Conservation (phyloP, 2,329 filamentous ascomycete species). For the Phoma herbarum region DNA sequence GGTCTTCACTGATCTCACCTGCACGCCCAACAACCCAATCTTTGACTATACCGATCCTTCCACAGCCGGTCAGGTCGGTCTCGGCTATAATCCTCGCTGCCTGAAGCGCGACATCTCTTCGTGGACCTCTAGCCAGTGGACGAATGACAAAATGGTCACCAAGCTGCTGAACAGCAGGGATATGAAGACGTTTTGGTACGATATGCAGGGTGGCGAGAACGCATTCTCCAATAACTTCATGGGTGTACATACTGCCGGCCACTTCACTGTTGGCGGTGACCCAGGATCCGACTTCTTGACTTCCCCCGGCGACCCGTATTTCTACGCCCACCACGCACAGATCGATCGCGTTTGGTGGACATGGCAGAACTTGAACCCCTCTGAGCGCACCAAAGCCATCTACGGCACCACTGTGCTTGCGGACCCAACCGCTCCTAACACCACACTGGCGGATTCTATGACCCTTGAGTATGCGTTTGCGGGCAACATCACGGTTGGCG, state of each 20-base stretch:
- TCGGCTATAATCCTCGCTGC: slow-evolving; percentile 47
- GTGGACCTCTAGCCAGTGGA: slow-evolving; percentile 39
- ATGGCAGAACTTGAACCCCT: slow-evolving; percentile 58
- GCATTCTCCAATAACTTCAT: slow-evolving; percentile 44
- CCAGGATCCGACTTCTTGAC: slow-evolving; percentile 56
- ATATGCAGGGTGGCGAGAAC: slow-evolving; percentile 48
- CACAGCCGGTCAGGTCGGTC: slow-evolving; percentile 25
- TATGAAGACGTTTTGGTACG: slow-evolving; percentile 51
- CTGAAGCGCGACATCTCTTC: slow-evolving; percentile 49
- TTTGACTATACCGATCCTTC: slow-evolving; percentile 39
- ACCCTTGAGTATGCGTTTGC: slow-evolving; percentile 51
- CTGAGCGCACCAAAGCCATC: slow-evolving; percentile 51
- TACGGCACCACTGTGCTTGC: slow-evolving; percentile 55
- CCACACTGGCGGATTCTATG: slow-evolving; percentile 57
- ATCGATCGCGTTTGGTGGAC: slow-evolving; percentile 61
- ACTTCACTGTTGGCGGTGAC: slow-evolving; percentile 56
- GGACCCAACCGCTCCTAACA: slow-evolving; percentile 54
- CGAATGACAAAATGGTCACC: slow-evolving; percentile 39
- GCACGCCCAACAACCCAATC: slow-evolving; percentile 37
- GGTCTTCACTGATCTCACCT: slow-evolving; percentile 43
- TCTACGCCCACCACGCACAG: slow-evolving; percentile 47
- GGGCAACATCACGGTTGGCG: slow-evolving; percentile 46
- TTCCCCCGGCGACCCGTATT: slow-evolving; percentile 44
- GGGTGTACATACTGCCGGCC: slow-evolving; percentile 57
- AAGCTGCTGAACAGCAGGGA: slow-evolving; percentile 39